Evolutionary conservation across 2,329 filamentous ascomycete genomes (phyloP).

Genomic region (Claviceps sorghi): DNA sequence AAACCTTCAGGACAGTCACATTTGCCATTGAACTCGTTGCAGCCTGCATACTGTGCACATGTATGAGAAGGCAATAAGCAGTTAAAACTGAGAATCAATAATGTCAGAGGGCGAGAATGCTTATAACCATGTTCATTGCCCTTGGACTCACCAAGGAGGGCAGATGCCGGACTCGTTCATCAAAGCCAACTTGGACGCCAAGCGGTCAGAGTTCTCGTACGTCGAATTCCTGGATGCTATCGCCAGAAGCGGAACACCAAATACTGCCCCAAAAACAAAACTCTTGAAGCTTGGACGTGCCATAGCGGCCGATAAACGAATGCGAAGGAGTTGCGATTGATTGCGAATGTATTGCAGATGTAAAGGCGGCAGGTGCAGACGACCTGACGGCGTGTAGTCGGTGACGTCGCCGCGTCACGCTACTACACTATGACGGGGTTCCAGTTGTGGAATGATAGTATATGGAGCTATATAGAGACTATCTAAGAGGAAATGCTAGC

Average conservation of each 20-base stretch:
- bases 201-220: slow-evolving; percentile 45
- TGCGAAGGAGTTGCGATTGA: slow-evolving; percentile 7
- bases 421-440: too few relatives aligned
- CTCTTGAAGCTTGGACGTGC: slow-evolving; percentile 22
- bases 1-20: slow-evolving; percentile 87
- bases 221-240: slow-evolving; percentile 35
- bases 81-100: slow-evolving; percentile 59
- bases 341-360: background rate
- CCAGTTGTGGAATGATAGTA: too few relatives aligned
- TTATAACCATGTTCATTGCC: background rate
- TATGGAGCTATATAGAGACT: too few relatives aligned
- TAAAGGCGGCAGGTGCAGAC: background rate
- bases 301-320: slow-evolving; percentile 20
- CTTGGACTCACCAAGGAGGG: slow-evolving; percentile 50
- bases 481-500: too few relatives aligned
- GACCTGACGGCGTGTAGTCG: background rate
- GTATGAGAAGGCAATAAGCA: slow-evolving; percentile 86
- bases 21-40: slow-evolving; percentile 81
- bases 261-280: slow-evolving; percentile 25
- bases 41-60: slow-evolving; percentile 80
- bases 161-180: slow-evolving; percentile 63
- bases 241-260: slow-evolving; percentile 24
- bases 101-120: slow-evolving; percentile 15
- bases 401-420: background rate
- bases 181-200: slow-evolving; percentile 52